Evolutionary conservation across 176 grass and related monocot genomes (phyloP).

Genomic region (Elymus sibiricus): DNA sequence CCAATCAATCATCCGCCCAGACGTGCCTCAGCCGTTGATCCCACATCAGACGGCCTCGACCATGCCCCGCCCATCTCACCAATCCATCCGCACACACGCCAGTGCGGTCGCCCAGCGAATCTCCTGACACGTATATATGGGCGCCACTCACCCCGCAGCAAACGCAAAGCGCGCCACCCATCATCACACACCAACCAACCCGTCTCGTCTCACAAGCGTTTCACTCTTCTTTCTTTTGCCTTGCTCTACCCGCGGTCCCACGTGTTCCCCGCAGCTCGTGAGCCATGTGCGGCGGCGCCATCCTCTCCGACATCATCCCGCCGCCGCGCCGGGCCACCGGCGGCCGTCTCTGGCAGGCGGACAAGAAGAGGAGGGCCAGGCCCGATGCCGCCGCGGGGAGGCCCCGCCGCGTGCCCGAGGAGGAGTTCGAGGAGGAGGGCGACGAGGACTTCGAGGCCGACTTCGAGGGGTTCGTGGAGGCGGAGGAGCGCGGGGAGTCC

Average conservation of each 20-base stretch:
- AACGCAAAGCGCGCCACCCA: not conserved
- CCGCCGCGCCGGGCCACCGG: conserved; percentile 38
- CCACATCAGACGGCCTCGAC: not conserved
- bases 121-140: not conserved
- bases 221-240: not conserved
- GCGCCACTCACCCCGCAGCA: not conserved
- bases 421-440: not conserved
- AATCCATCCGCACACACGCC: not conserved
- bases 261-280: not conserved
- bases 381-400: not conserved
- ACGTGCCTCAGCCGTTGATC: not conserved
- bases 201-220: not conserved
- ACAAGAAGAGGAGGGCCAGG: conserved; percentile 30
- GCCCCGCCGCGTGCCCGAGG: not conserved
- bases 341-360: conserved; percentile 47
- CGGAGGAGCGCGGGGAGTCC: conserved; percentile 44
- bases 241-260: not conserved
- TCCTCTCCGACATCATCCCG: conserved; percentile 59
- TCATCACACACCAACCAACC: not conserved
- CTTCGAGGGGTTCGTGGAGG: conserved; percentile 31
- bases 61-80: not conserved
- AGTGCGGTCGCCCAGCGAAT: not conserved
- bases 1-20: too few species aligned
- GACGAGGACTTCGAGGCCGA: conserved; percentile 37
- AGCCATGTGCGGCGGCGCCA: conserved; percentile 87